These are phyloP conservation scores for Sporothrix phasma DNA, from an alignment of 2,329 filamentous ascomycete species.

Conservation along the genomic window DNA sequence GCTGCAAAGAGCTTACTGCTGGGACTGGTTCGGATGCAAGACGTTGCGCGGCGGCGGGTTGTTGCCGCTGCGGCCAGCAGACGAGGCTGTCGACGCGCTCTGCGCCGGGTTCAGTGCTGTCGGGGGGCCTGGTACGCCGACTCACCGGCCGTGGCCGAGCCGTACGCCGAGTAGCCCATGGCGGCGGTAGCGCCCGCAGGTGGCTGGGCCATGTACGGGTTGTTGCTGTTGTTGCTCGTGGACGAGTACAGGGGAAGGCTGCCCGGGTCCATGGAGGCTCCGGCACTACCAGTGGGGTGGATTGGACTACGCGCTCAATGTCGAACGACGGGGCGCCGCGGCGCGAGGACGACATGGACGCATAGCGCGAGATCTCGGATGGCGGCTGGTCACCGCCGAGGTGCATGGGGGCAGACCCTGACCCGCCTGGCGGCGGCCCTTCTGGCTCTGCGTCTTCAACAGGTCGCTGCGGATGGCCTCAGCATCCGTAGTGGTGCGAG, in stretches of 20 bases:
- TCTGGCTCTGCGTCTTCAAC: conserved; percentile 35
- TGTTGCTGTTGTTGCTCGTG: conserved; percentile 6
- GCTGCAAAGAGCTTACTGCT: not conserved
- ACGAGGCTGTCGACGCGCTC: conserved; percentile 4
- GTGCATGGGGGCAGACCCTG: conserved; percentile 32
- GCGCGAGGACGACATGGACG: conserved; percentile 23
- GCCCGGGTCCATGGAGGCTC: not conserved
- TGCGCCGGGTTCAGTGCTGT: conserved; percentile 12
- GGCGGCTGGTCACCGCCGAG: conserved; percentile 22
- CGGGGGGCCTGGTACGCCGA: not conserved
- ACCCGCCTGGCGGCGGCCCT: conserved; percentile 40
- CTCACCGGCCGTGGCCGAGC: not conserved
- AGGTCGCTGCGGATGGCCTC: conserved; percentile 16
- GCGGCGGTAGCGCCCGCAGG: not conserved
- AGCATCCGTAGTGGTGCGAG: conserved; percentile 13
- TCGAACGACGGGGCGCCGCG: conserved; percentile 28
- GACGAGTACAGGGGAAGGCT: not conserved
- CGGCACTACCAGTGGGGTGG: not conserved
- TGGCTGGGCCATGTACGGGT: conserved; percentile 11
- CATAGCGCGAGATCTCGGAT: conserved; percentile 23
- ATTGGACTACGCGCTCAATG: conserved; percentile 28
- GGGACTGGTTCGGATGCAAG: not conserved
- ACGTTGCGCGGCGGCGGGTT: not conserved
- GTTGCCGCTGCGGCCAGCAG: not conserved
- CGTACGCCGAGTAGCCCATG: not conserved